A percentile compares a stretch with the other conserved stretches of the same genome.
phyloP scores from a whole-genome alignment of 1,284 basidiomycete species.

The Cutaneotrichosporon cutaneum region DNA sequence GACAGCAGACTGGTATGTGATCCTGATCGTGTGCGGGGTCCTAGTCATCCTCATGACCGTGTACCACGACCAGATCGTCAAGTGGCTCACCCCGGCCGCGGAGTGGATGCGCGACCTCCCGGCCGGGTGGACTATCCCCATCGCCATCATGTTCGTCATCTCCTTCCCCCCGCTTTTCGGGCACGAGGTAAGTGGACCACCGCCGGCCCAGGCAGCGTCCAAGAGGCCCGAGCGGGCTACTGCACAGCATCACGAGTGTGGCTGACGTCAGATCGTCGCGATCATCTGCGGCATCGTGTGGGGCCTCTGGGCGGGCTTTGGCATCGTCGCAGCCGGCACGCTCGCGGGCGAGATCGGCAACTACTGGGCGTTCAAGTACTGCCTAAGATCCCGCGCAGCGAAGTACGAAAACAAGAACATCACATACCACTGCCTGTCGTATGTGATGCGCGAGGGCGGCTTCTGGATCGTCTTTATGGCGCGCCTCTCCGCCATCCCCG shows the following conservation, averaged over 20 bases:
- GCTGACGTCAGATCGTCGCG: conserved; percentile 41
- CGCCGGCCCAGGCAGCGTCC: neutral
- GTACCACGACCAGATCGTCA: conserved; percentile 66
- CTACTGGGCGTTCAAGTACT: conserved; percentile 52
- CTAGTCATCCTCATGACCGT: conserved; percentile 63
- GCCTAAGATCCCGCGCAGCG: conserved; percentile 62
- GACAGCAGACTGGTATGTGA: conserved; percentile 58
- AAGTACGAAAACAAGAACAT: conserved; percentile 70
- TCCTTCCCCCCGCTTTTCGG: conserved; percentile 53
- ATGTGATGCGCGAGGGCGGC: conserved; percentile 73
- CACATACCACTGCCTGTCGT: conserved; percentile 72
- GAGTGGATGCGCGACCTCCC: conserved; percentile 62
- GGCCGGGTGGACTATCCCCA: conserved; percentile 77
- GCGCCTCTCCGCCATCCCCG: conserved; percentile 75
- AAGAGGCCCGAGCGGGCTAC: no score
- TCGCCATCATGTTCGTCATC: conserved; percentile 59
- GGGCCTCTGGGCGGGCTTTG: conserved; percentile 51
- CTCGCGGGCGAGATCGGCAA: conserved; percentile 48
- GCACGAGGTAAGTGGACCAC: conserved; percentile 36
- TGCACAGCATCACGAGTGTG: neutral
- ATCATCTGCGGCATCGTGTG: conserved; percentile 49
- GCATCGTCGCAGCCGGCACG: conserved; percentile 42
- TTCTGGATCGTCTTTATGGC: conserved; percentile 72
- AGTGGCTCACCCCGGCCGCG: conserved; percentile 64
- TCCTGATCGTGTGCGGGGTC: conserved; percentile 50